A percentile compares a stretch with the other conserved stretches of the same genome.
Evolutionary conservation across 306 rosid species (phyloP).

Genomic region (Pterocarpus santalinus): DNA sequence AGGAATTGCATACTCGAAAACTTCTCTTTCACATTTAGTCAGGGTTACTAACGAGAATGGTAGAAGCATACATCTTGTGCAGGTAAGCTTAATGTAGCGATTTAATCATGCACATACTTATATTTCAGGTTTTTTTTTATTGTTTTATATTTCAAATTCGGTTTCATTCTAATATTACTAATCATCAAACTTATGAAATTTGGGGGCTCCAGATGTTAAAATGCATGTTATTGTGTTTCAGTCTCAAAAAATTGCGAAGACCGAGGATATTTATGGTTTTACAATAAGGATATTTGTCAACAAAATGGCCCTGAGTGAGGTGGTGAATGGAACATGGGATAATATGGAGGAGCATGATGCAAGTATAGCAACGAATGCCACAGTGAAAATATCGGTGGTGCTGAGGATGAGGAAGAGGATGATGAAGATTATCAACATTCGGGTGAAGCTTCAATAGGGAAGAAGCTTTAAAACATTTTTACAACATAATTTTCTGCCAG

Average conservation of each 20-base stretch:
- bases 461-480: slow-evolving; percentile 86
- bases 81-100: slow-evolving; percentile 57
- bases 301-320: slow-evolving; percentile 72
- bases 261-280: slow-evolving; percentile 57
- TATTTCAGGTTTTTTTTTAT: not conserved
- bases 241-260: slow-evolving; percentile 60
- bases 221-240: slow-evolving; percentile 43
- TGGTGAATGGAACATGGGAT: slow-evolving; percentile 81
- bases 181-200: not conserved
- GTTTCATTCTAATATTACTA: not conserved
- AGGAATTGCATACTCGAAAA: slow-evolving; percentile 53
- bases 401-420: slow-evolving; percentile 52
- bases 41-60: slow-evolving; percentile 73
- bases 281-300: slow-evolving; percentile 41
- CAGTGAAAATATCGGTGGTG: slow-evolving; percentile 65
- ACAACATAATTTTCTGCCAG: slow-evolving; percentile 63
- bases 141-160: not conserved
- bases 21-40: slow-evolving; percentile 64
- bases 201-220: slow-evolving; percentile 27
- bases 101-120: slow-evolving; percentile 18
- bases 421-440: slow-evolving; percentile 70
- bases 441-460: slow-evolving; percentile 85
- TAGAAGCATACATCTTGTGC: slow-evolving; percentile 65
- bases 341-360: slow-evolving; percentile 50
- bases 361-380: slow-evolving; percentile 68